Conservation (phyloP, 441 rosid species). For the Codiaeum variegatum region DNA sequence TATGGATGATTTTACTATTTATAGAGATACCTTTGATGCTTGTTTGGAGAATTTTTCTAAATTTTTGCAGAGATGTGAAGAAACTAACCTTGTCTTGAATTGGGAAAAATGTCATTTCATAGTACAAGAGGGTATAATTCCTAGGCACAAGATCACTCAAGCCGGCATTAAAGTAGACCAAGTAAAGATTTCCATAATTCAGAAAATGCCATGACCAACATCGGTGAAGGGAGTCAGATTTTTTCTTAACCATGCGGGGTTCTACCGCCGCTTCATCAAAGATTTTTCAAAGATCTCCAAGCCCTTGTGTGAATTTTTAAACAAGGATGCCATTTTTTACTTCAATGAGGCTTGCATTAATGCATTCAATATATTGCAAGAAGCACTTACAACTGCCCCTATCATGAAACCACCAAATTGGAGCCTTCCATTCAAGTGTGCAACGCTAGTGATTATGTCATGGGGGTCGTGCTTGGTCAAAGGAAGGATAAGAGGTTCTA, state of each 20-base stretch:
- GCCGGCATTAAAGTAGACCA: no score
- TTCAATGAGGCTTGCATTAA: neutral
- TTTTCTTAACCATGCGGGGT: neutral
- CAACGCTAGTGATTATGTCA: neutral
- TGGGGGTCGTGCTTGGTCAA: neutral
- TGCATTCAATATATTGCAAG: neutral
- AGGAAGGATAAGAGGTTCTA: no score
- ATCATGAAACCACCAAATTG: neutral
- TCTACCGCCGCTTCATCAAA: neutral
- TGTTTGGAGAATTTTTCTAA: no score
- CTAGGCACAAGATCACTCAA: neutral
- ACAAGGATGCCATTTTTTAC: neutral
- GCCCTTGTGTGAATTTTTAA: neutral
- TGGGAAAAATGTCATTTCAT: neutral
- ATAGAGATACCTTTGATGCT: no score
- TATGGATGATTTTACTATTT: no score
- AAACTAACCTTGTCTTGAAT: no score
- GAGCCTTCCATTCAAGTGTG: neutral
- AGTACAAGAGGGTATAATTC: neutral
- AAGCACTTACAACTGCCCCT: no score
- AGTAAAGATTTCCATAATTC: neutral
- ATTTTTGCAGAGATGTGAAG: no score
- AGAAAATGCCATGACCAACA: neutral
- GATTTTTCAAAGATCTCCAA: neutral
- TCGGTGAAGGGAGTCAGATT: neutral